Conservation (phyloP, 345 rosid genomes). For the Syzygium aqueum region DNA sequence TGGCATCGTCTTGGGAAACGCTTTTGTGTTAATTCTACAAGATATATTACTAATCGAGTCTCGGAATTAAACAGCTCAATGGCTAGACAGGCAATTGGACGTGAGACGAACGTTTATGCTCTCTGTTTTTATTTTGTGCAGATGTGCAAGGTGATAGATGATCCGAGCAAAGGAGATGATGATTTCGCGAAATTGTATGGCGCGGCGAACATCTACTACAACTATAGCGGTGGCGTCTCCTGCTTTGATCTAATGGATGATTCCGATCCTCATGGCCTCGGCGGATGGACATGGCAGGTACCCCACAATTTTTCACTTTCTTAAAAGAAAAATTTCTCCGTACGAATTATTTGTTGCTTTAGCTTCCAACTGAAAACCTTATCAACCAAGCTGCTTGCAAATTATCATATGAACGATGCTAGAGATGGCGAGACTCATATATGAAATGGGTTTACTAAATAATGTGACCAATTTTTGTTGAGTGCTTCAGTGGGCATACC, state of each 20-base stretch:
- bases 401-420: background rate
- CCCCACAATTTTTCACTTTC: background rate
- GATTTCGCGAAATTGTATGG: conserved; percentile 37
- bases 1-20: fast-evolving
- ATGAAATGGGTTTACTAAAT: background rate
- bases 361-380: background rate
- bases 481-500: background rate
- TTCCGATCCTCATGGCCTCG: conserved; percentile 40
- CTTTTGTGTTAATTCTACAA: background rate
- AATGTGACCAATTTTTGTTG: background rate
- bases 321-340: background rate
- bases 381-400: background rate
- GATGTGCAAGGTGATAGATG: conserved; percentile 64
- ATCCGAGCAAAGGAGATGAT: conserved; percentile 31
- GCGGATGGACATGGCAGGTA: conserved; percentile 56
- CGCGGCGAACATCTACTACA: conserved; percentile 45
- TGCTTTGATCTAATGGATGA: conserved; percentile 30
- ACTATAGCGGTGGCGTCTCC: conserved; percentile 30
- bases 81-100: background rate
- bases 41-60: background rate
- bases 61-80: background rate
- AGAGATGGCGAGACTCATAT: background rate
- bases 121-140: background rate
- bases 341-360: background rate
- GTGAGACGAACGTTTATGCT: background rate